Evolutionary conservation across 176 grass and related monocot genomes (phyloP), one percentile per base, ranked within the genome.

Genomic region (Chrysopogon serrulatus): DNA sequence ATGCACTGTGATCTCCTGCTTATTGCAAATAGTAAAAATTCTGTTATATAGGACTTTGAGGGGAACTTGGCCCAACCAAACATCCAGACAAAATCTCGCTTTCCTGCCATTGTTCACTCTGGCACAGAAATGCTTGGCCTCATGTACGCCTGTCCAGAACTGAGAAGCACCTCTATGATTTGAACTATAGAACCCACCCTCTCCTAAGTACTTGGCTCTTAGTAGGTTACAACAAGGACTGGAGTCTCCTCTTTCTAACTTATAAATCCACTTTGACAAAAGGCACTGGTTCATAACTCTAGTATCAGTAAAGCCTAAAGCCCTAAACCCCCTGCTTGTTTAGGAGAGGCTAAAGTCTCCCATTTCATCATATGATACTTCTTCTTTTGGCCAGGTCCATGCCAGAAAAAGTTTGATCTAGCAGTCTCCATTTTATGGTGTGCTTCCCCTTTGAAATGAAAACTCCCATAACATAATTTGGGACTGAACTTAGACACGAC

Each of bases 51-150:
- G 1, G 2, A 37, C 6, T 3, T 0, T 5, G 0, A 61, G 7
- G 10, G 4, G 10, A 9, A 2, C 28, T 14, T 61, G 8, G 0
- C 17, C 48, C 1, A 6, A 2, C 48, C 21, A 56, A 2, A 23
- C 2, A 9, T 56, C 51, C 0, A 9, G 0, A 5, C 51, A 56
- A 6, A 56, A 56, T 5, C 6, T 2, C 1, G 21, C 6, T 9
- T 16, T 30, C 13, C 16, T 63, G 1, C 60, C 27, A 27, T 12
- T 5, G 3, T 10, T 23, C 1, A 60, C 27, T 10, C 51, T 19
- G 0, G 2, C 0, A 10, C 51, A 63, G 0, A 1, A 2, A 2
- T 5, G 0, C 1, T 1, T 31, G 1, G 14, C 5, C 0, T 15
- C 4, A 3, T 16, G 1, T 5, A 6, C 0, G 3, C 27, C 1